Evolutionary conservation across 257 asterid species (phyloP), one percentile per base, ranked within the genome.

Genomic region (Solanum appendiculatum): DNA sequence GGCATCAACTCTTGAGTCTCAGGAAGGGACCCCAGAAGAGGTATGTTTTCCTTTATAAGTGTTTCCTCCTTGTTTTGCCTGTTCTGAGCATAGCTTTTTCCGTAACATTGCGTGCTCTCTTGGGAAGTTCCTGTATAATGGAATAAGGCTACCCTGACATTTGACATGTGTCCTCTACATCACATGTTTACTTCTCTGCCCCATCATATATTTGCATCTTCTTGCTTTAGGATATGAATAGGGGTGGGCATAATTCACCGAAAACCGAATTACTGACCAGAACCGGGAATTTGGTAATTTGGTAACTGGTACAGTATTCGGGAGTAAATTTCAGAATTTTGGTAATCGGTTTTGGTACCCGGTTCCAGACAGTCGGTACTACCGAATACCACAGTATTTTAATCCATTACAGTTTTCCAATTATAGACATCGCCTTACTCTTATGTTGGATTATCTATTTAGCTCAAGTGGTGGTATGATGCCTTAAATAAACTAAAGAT

Each of bases 1-100:
- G 94, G 91, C 94, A 81, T 93, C 95, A 86, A 89, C 98, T 81
- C 90, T 97, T 90, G 98, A 93, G 92, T 92, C 94, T 86, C 95
- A 86, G 86, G 95, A 93, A 89, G 99, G 99, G 83, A 91, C 97
- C 82, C 93, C 97, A 20, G 99, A 96, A 92, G 94, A 86, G 95
- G 99, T 95, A 95, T 87, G 86, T 27, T 9, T 77, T 27, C n/a
- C 84, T 42, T 78, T 78, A 15, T 27, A 78, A 27, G 84, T 0
- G 9, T 44, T 25, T 78, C 36, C 84, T 78, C 58, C 74, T 70
- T 33, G 60, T 15, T 78, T 78, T 78, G 82, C 84, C 10, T 78
- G 25, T 78, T 27, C 64, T 1, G 36, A 78, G 84, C 27, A 16
- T 78, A 44, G 64, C 39, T 78, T 78, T 78, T 78, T 42, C 23